Conservation (phyloP, 129 eudicot genomes). For the Sambucus nigra region DNA sequence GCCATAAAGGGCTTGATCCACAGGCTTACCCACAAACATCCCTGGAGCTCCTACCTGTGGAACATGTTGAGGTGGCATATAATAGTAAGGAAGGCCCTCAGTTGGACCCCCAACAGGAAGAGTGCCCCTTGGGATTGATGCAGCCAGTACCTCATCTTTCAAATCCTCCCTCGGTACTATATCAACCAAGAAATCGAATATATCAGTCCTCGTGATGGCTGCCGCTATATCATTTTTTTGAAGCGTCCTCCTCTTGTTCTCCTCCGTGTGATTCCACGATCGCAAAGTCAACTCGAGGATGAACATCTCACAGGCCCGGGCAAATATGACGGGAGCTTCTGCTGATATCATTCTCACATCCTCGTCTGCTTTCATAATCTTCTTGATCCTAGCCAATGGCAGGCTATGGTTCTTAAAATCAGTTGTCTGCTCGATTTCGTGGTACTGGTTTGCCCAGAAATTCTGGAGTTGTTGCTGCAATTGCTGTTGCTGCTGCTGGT, state of each 20-base stretch:
- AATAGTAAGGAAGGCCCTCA: constrained; percentile 48
- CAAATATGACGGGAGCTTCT: constrained; percentile 56
- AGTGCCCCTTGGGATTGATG: constrained; percentile 42
- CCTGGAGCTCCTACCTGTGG: constrained; percentile 46
- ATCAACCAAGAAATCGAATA: constrained; percentile 56
- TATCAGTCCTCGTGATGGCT: constrained; percentile 58
- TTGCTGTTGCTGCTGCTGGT: constrained; percentile 57
- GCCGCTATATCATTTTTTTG: constrained; percentile 67
- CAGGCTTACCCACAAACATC: constrained; percentile 46
- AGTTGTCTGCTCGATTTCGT: constrained; percentile 49
- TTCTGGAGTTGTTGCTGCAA: constrained; percentile 49
- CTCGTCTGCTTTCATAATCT: constrained; percentile 62
- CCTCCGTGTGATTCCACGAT: constrained; percentile 62
- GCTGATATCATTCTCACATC: constrained; percentile 67
- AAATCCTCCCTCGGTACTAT: constrained; percentile 59
- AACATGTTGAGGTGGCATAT: constrained; percentile 41
- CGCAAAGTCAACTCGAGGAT: constrained; percentile 48
- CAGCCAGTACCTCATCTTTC: constrained; percentile 48
- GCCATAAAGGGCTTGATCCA: constrained; percentile 39
- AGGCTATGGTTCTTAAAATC: constrained; percentile 62
- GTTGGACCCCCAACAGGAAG: constrained; percentile 49
- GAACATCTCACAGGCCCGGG: constrained; percentile 62
- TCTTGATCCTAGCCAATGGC: constrained; percentile 59
- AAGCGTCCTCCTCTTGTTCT: constrained; percentile 51
- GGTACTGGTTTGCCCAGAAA: constrained; percentile 52